Evolutionary conservation across 345 rosid species (phyloP).

Genomic region (Brassica juncea): DNA sequence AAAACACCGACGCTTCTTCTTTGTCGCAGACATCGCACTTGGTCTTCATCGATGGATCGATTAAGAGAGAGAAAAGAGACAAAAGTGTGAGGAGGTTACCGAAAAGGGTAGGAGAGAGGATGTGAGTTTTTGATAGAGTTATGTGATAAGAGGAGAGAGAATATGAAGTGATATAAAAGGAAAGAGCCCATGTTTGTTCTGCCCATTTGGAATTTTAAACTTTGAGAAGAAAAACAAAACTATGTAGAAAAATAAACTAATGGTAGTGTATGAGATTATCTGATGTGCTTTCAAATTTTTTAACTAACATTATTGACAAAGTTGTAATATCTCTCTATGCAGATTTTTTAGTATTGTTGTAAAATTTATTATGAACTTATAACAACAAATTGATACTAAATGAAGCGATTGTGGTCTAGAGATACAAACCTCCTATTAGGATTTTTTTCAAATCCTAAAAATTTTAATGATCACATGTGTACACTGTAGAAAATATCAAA

Average conservation of each 20-base stretch:
- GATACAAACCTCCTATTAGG: no score
- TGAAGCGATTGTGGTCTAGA: no score
- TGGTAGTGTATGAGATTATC: neutral
- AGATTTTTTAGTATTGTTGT: no score
- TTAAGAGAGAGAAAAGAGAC: conserved; percentile 7
- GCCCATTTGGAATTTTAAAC: neutral
- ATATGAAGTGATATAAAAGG: neutral
- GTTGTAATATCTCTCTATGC: no score
- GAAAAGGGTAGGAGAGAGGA: conserved; percentile 28
- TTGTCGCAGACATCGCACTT: conserved; percentile 82
- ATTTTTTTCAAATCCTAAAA: no score
- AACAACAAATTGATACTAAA: no score
- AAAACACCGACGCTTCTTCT: conserved; percentile 73
- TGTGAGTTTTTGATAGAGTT: conserved; percentile 25
- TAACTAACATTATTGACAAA: no score
- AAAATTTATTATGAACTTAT: no score
- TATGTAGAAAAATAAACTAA: neutral
- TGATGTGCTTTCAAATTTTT: no score
- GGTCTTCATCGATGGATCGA: conserved; percentile 62
- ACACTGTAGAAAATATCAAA: neutral
- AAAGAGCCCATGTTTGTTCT: neutral
- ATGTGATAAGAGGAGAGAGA: conserved; percentile 19
- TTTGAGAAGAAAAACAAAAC: neutral
- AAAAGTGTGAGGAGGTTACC: conserved; percentile 7
- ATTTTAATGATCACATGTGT: no score